These are phyloP conservation scores for Erodium moschatum DNA, from an alignment of 441 rosid species.

Conservation along the genomic window DNA sequence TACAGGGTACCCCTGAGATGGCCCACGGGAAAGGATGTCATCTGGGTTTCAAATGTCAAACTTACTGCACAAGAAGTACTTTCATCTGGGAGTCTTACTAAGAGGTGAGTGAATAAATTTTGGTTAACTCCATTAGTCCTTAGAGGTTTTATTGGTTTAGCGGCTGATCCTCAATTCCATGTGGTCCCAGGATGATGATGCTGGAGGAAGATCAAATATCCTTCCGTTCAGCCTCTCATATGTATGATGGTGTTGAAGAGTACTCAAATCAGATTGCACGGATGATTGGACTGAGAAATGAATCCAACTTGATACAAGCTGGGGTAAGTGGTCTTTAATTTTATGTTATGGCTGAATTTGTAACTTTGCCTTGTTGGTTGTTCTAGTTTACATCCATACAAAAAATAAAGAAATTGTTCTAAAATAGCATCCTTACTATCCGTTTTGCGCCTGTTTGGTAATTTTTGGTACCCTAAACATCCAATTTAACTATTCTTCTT, in stretches of 20 bases:
- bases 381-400: background rate
- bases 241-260: constrained; percentile 93
- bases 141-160: background rate
- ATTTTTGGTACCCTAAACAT: background rate
- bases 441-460: background rate
- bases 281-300: constrained; percentile 87
- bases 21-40: constrained; percentile 95
- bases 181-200: constrained; percentile 84
- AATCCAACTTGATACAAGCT: constrained; percentile 71
- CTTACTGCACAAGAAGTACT: constrained; percentile 87
- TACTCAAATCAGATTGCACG: constrained; percentile 96
- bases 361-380: background rate
- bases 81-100: constrained; percentile 88
- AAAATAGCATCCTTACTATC: background rate
- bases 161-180: background rate
- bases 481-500: background rate
- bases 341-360: background rate
- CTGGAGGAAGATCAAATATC: constrained; percentile 93
- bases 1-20: constrained; percentile 90
- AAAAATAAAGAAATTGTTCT: background rate
- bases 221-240: constrained; percentile 76
- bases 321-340: constrained; percentile 47
- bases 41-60: constrained; percentile 82
- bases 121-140: background rate
- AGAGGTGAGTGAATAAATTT: constrained; percentile 43